These are phyloP conservation scores for Fusarium sp. DNA, from an alignment of 2,329 filamentous ascomycete genomes.

Conservation along the genomic window DNA sequence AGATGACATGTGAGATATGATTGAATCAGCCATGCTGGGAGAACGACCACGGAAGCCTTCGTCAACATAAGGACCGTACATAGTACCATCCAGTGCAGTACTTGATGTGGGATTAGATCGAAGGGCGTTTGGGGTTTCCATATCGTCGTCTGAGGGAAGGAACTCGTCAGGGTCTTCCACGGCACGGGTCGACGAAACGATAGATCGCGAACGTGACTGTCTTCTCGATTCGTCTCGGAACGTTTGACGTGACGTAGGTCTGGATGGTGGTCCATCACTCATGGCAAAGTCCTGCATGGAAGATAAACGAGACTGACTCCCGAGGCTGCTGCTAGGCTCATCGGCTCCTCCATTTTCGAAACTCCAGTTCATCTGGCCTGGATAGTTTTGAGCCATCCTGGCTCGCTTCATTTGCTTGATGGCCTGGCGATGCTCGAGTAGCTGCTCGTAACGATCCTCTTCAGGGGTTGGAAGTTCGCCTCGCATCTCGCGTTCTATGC, in stretches of 20 bases:
- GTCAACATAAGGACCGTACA: constrained; percentile 78
- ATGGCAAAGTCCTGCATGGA: constrained; percentile 58
- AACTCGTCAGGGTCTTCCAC: constrained; percentile 55
- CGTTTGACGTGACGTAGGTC: constrained; percentile 55
- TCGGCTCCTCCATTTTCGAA: constrained; percentile 79
- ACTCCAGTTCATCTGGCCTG: constrained; percentile 80
- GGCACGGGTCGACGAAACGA: constrained; percentile 55
- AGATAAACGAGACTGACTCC: constrained; percentile 58
- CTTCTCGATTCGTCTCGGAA: constrained; percentile 61
- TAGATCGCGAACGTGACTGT: constrained; percentile 63
- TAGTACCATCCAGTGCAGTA: constrained; percentile 78
- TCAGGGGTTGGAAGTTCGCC: constrained; percentile 70
- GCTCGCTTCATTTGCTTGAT: constrained; percentile 69
- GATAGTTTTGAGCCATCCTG: constrained; percentile 64
- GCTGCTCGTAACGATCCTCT: constrained; percentile 71
- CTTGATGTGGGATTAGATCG: constrained; percentile 66
- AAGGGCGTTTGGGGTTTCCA: constrained; percentile 66
- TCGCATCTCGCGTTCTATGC: constrained; percentile 79
- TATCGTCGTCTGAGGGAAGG: constrained; percentile 62
- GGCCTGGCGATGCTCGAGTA: constrained; percentile 70
- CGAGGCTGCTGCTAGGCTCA: constrained; percentile 60
- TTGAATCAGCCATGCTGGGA: constrained; percentile 84
- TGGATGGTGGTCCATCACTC: constrained; percentile 54
- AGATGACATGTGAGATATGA: constrained; percentile 77
- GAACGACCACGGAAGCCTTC: constrained; percentile 75